phyloP scores from a whole-genome alignment of 768 basidiomycete species.

The Boletus vinaceobasis region DNA sequence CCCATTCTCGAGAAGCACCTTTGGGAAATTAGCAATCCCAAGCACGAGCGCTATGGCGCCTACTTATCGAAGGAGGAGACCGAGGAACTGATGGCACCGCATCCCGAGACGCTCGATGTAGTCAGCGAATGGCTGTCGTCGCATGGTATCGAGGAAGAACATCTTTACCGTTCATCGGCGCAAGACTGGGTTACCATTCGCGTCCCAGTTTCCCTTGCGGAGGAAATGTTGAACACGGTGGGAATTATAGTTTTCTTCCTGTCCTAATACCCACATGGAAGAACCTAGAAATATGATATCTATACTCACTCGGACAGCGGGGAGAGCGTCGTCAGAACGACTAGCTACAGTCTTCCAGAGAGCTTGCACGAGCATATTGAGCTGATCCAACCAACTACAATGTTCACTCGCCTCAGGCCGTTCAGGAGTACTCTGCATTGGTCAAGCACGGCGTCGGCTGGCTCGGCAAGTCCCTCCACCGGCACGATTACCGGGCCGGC shows the following conservation, averaged over 20 bases:
- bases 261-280: background rate
- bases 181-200: slow-evolving; percentile 66
- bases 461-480: background rate
- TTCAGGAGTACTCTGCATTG: slow-evolving; percentile 41
- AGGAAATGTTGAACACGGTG: slow-evolving; percentile 71
- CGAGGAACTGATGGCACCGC: slow-evolving; percentile 58
- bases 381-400: slow-evolving; percentile 69
- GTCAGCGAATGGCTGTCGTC: slow-evolving; percentile 62
- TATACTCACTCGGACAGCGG: slow-evolving; percentile 56
- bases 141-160: slow-evolving; percentile 49
- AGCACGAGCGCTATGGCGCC: slow-evolving; percentile 50
- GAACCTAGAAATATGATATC: slow-evolving; percentile 53
- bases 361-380: slow-evolving; percentile 59
- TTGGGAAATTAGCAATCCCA: slow-evolving; percentile 57
- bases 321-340: slow-evolving; percentile 60
- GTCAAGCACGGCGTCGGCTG: slow-evolving; percentile 11
- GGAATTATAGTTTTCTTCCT: slow-evolving; percentile 8
- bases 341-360: slow-evolving; percentile 62
- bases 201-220: slow-evolving; percentile 56
- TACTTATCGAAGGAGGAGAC: slow-evolving; percentile 65
- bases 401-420: slow-evolving; percentile 50
- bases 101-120: slow-evolving; percentile 45
- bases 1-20: slow-evolving; percentile 47
- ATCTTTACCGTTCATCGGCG: slow-evolving; percentile 55
- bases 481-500: slow-evolving; percentile 27